Percentiles rank a stretch among this genome's conserved stretches.
phyloP scores from a whole-genome alignment of 345 rosid species.

The Rhodomyrtus tomentosa region DNA sequence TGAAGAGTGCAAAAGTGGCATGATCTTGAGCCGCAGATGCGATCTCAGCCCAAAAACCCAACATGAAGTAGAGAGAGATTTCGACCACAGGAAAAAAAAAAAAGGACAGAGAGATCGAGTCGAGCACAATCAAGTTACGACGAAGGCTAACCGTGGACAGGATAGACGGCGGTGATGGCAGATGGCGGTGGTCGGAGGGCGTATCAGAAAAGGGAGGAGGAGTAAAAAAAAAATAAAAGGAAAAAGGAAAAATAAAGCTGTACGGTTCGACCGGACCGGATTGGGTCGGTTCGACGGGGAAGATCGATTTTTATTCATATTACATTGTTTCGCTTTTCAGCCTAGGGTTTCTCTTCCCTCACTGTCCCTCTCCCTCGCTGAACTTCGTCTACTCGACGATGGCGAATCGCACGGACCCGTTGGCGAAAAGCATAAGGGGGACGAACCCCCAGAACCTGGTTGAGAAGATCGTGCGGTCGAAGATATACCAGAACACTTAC shows the following conservation, averaged over 20 bases:
- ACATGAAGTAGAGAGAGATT: too few relatives aligned
- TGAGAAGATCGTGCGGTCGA: slow-evolving; percentile 67
- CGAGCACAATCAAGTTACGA: neutral
- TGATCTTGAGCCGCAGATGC: too few relatives aligned
- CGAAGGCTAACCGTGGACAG: neutral
- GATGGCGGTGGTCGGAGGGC: too few relatives aligned
- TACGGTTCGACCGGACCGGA: neutral
- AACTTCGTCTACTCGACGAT: slow-evolving; percentile 9
- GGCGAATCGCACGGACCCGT: slow-evolving; percentile 90
- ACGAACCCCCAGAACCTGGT: slow-evolving; percentile 85
- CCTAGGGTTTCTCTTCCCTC: neutral
- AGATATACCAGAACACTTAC: slow-evolving; percentile 71
- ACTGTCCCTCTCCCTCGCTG: neutral
- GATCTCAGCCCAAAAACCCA: neutral
- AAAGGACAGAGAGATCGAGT: neutral
- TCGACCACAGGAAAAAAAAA: too few relatives aligned
- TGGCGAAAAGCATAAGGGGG: slow-evolving; percentile 76
- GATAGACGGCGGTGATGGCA: too few relatives aligned
- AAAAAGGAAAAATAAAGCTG: neutral
- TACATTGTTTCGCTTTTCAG: neutral
- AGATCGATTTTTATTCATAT: neutral
- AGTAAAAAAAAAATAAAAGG: too few relatives aligned
- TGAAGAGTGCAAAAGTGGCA: neutral
- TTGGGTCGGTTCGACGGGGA: neutral
- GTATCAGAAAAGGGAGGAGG: too few relatives aligned